Conservation (phyloP, 805 yeast species). For the Deakozyma indianensis region DNA sequence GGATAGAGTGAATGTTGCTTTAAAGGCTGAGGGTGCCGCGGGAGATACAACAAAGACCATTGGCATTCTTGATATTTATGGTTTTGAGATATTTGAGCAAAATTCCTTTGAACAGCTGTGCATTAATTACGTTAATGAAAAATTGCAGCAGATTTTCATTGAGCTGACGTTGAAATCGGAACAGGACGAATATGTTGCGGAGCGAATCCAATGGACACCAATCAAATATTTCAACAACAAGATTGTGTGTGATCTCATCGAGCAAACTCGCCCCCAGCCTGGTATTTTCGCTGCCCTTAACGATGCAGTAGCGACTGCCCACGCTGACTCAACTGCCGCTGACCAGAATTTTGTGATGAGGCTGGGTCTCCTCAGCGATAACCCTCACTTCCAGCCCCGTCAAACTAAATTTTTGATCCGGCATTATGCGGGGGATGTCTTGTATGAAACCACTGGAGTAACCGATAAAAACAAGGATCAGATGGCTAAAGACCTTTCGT, state of each 20-base stretch:
- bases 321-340: conserved; percentile 92
- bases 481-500: conserved; percentile 74
- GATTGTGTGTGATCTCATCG: conserved; percentile 93
- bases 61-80: conserved; percentile 91
- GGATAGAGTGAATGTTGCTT: conserved; percentile 69
- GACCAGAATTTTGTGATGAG: conserved; percentile 93
- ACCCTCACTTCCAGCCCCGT: conserved; percentile 82
- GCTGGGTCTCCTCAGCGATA: conserved; percentile 64
- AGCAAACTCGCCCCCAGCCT: conserved; percentile 74
- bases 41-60: conserved; percentile 45
- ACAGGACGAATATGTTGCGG: conserved; percentile 93
- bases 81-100: conserved; percentile 90
- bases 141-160: conserved; percentile 90
- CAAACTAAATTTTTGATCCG: conserved; percentile 76
- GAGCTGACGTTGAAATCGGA: conserved; percentile 92
- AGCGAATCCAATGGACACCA: conserved; percentile 94
- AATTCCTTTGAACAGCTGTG: conserved; percentile 92
- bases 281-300: conserved; percentile 93
- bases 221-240: conserved; percentile 92
- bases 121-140: conserved; percentile 91
- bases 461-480: conserved; percentile 97
- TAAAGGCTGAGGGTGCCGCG: conserved; percentile 36
- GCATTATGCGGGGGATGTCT: conserved; percentile 98
- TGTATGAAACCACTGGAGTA: conserved; percentile 77
- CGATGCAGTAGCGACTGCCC: conserved; percentile 96